Percentiles rank a stretch among this genome's conserved stretches.
phyloP scores from a whole-genome alignment of 768 basidiomycete genomes.

The Hygrocybe coccinea region DNA sequence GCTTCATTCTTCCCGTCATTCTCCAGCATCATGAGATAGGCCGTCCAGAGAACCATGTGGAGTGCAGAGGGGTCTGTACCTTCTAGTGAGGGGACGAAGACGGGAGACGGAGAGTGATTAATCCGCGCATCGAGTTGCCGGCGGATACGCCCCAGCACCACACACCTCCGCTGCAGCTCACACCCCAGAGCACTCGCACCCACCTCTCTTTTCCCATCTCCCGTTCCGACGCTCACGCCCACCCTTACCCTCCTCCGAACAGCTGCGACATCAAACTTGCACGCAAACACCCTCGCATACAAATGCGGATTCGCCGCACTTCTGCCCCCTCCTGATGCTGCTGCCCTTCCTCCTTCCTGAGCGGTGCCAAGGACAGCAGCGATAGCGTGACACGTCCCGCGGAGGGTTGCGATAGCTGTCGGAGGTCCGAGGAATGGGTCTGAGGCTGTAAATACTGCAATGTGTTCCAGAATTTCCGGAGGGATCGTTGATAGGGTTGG shows the following conservation, averaged over 20 bases:
- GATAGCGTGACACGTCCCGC: conserved; percentile 45
- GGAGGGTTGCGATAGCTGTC: conserved; percentile 50
- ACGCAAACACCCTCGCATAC: conserved; percentile 63
- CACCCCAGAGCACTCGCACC: conserved; percentile 43
- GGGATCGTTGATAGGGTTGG: conserved; percentile 52
- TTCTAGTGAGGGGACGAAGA: conserved; percentile 7
- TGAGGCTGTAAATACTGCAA: conserved; percentile 63
- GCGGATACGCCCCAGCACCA: conserved; percentile 53
- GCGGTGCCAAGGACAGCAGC: conserved; percentile 45
- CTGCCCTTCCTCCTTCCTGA: neutral
- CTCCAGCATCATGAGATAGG: conserved; percentile 77
- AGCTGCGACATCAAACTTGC: conserved; percentile 60
- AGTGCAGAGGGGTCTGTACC: too few species aligned
- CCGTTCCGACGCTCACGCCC: conserved; percentile 33
- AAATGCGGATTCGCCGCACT: conserved; percentile 66
- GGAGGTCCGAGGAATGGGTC: conserved; percentile 56
- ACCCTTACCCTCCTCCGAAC: conserved; percentile 47
- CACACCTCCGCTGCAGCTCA: conserved; percentile 63
- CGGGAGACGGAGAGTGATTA: conserved; percentile 16
- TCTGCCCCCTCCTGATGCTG: too few species aligned
- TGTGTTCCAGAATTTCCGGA: conserved; percentile 72
- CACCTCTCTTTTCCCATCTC: conserved; percentile 45
- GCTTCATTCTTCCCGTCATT: conserved; percentile 67
- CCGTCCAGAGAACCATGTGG: conserved; percentile 55
- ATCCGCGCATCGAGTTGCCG: conserved; percentile 36